These are phyloP conservation scores for Hamigera avellanea DNA, from an alignment of 495 filamentous ascomycete species.

Conservation along the genomic window DNA sequence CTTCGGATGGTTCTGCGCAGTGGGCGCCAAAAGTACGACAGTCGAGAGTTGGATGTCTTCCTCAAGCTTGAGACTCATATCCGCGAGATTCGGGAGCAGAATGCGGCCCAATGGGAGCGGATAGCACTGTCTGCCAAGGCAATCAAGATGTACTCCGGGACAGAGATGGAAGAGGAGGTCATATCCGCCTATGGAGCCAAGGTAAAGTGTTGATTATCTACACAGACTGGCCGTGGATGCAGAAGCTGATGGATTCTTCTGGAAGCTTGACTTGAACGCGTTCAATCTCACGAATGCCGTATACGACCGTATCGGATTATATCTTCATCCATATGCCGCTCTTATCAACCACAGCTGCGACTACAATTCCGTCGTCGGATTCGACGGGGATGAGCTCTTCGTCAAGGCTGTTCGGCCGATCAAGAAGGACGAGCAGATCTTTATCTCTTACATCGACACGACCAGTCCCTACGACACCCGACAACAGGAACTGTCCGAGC, in stretches of 20 bases:
- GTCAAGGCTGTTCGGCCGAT: constrained; percentile 37
- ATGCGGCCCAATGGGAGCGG: constrained; percentile 29
- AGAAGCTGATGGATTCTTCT: neutral
- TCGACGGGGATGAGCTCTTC: constrained; percentile 39
- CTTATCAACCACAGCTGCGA: constrained; percentile 61
- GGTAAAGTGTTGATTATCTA: constrained; percentile 18
- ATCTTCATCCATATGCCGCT: constrained; percentile 44
- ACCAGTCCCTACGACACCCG: constrained; percentile 38
- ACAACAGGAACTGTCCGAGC: constrained; percentile 37
- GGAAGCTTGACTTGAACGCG: constrained; percentile 42
- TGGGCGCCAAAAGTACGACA: constrained; percentile 17
- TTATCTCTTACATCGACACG: constrained; percentile 57
- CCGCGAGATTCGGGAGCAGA: constrained; percentile 23
- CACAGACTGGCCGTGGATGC: too few relatives aligned
- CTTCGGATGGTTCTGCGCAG: constrained; percentile 39
- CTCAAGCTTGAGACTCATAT: constrained; percentile 36
- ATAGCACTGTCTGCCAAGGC: constrained; percentile 43
- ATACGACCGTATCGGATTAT: constrained; percentile 50
- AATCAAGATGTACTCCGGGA: constrained; percentile 38
- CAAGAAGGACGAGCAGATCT: constrained; percentile 46
- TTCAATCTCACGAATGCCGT: constrained; percentile 47
- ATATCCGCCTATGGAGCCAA: constrained; percentile 30
- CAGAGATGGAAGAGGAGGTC: constrained; percentile 23
- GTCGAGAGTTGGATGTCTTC: constrained; percentile 29
- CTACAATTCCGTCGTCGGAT: constrained; percentile 53